A percentile compares a stretch with the other conserved stretches of the same genome.
These are phyloP conservation scores for Candida sanyiensis DNA, from an alignment of 805 yeast species.

Conservation along the genomic window DNA sequence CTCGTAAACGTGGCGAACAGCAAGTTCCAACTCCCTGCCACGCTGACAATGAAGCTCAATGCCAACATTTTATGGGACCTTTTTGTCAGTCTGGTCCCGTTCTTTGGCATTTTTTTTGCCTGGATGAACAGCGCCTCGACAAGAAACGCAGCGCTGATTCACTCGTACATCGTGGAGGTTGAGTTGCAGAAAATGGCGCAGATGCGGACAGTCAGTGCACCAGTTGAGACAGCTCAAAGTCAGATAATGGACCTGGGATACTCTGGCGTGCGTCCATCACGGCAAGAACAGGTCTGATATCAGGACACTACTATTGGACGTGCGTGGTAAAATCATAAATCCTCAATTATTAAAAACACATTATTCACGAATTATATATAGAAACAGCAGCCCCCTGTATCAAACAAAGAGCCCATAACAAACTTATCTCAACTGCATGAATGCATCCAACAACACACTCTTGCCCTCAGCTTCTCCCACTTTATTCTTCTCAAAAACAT, in stretches of 20 bases:
- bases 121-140: conserved; percentile 88
- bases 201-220: background rate
- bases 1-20: conserved; percentile 56
- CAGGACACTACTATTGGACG: background rate
- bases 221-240: too few relatives aligned
- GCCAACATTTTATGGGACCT: conserved; percentile 74
- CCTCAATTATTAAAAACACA: background rate
- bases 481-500: conserved; percentile 76
- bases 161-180: conserved; percentile 29
- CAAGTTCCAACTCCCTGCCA: conserved; percentile 50
- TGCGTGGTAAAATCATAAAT: too few relatives aligned
- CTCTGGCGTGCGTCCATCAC: conserved; percentile 1
- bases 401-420: background rate
- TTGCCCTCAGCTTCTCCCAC: conserved; percentile 42
- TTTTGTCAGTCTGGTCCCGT: conserved; percentile 69
- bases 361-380: background rate
- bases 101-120: conserved; percentile 68
- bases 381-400: background rate
- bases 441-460: conserved; percentile 64
- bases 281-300: background rate
- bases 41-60: conserved; percentile 61
- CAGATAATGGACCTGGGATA: conserved; percentile 2
- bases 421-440: conserved; percentile 59
- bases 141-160: conserved; percentile 78
- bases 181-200: conserved; percentile 13